Evolutionary conservation across 345 rosid species (phyloP), one percentile per base, ranked within the genome.

Genomic region (Eucalyptus regnans): DNA sequence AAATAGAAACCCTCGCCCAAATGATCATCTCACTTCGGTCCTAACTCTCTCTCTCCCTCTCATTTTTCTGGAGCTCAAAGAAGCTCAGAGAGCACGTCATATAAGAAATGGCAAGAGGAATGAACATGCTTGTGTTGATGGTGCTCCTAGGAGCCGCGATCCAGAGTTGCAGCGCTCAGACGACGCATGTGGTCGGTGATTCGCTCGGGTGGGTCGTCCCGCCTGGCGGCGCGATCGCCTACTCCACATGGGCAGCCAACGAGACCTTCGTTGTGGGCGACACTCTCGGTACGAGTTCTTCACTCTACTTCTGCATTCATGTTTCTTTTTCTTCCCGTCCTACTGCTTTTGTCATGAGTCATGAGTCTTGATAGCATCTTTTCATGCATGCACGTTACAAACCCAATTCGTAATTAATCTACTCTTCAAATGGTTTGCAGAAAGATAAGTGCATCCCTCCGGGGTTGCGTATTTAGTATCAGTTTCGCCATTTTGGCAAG

Each of bases 181-280:
- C 90, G 20, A 87, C 58, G 50, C 86, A 92, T 54, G 87, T 64
- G 10, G 97, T 94, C 7, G 94, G 94, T 4, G 94, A 86, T 84
- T 49, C 92, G 20, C 12, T 56, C 4, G 93, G 94, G 46, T 95
- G 96, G 96, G 16, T 22, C 29, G 58, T 94, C 62, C 94, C 95
- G 37, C 62, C 87, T 1, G 87, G 68, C 3, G 89, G 89, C 2
- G 29, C 92, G 9, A n/a, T 50, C 4, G 31, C 80, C 87, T 95
- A 95, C 92, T 44, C 89, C 50, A 90, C 94, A 7, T 95, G 97
- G 96, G 90, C 96, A 0, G 90, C 90, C 48, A 92, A 64, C 91
- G 90, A 93, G 88, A 91, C 90, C 89, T 94, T 95, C 87, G 5
- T 16, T 13, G 93, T 91, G n/a, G 93, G 94, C 4, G 96, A 95